phyloP scores from a whole-genome alignment of 257 asterid genomes.

The Eucommia ulmoides region DNA sequence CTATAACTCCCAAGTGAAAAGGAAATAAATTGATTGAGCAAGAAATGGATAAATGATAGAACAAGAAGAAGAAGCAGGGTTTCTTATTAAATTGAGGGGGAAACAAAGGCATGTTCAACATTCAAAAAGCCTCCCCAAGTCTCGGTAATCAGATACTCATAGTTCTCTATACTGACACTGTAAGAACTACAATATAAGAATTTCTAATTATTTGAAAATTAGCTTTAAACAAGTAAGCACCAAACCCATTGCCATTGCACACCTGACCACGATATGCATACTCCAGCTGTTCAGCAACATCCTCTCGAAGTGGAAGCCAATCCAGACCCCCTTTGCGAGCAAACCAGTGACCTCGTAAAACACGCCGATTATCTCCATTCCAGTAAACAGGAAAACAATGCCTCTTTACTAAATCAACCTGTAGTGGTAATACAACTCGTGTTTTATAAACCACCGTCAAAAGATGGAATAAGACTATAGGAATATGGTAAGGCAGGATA shows the following conservation, averaged over 20 bases:
- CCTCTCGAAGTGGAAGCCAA: conserved; percentile 96
- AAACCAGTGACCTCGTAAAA: conserved; percentile 96
- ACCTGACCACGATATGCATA: conserved; percentile 74
- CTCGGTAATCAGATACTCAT: not conserved
- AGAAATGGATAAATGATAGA: not conserved
- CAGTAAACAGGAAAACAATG: conserved; percentile 96
- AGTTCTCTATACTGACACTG: not conserved
- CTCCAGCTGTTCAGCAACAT: conserved; percentile 94
- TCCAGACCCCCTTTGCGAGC: conserved; percentile 93
- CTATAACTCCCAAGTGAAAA: not conserved
- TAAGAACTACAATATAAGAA: not conserved
- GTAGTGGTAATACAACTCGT: conserved; percentile 6
- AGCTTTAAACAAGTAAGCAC: not conserved
- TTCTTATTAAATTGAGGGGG: not conserved
- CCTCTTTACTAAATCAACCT: conserved; percentile 90
- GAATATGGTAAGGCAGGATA: conserved; percentile 11
- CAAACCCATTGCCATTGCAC: conserved; percentile 1
- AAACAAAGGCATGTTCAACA: not conserved
- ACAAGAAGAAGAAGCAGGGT: not conserved
- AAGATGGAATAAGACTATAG: not conserved
- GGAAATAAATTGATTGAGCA: not conserved
- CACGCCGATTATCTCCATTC: conserved; percentile 89
- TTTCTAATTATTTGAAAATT: not conserved
- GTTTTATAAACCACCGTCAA: not conserved
- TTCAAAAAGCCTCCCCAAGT: not conserved